A percentile compares a stretch with the other conserved stretches of the same genome.
Evolutionary conservation across 2,329 filamentous ascomycete genomes (phyloP).

Genomic region (Colletotrichum sansevieriae): DNA sequence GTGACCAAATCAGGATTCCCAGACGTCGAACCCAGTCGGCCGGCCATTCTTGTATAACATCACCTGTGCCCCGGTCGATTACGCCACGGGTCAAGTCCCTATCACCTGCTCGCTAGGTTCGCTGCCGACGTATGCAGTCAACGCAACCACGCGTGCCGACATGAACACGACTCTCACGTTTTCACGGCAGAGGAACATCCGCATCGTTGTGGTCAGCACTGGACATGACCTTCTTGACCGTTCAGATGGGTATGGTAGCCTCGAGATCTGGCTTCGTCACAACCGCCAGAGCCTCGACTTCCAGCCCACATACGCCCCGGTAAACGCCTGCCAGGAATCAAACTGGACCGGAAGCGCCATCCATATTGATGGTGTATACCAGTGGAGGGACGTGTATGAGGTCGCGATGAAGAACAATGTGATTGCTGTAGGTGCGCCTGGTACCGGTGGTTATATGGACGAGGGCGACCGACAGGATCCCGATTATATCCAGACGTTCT

Average conservation of each 20-base stretch:
- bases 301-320: constrained; percentile 44
- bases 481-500: constrained; percentile 51
- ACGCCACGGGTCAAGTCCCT: constrained; percentile 38
- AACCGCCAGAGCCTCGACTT: constrained; percentile 49
- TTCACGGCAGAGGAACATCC: constrained; percentile 49
- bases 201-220: constrained; percentile 57
- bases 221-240: constrained; percentile 58
- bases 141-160: constrained; percentile 42
- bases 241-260: constrained; percentile 49
- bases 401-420: constrained; percentile 48
- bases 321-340: constrained; percentile 44
- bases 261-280: constrained; percentile 51
- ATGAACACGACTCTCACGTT: constrained; percentile 40
- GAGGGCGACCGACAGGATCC: constrained; percentile 55
- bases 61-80: constrained; percentile 47
- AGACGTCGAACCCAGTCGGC: constrained; percentile 46
- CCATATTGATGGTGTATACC: constrained; percentile 51
- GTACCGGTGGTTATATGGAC: constrained; percentile 58
- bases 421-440: constrained; percentile 53
- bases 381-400: constrained; percentile 51
- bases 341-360: constrained; percentile 51
- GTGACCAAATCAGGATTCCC: constrained; percentile 47
- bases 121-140: constrained; percentile 45
- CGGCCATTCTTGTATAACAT: constrained; percentile 47
- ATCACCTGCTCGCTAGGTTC: constrained; percentile 43